phyloP scores from a whole-genome alignment of 2,329 filamentous ascomycete species.

The Sclerotiophoma versabilis region DNA sequence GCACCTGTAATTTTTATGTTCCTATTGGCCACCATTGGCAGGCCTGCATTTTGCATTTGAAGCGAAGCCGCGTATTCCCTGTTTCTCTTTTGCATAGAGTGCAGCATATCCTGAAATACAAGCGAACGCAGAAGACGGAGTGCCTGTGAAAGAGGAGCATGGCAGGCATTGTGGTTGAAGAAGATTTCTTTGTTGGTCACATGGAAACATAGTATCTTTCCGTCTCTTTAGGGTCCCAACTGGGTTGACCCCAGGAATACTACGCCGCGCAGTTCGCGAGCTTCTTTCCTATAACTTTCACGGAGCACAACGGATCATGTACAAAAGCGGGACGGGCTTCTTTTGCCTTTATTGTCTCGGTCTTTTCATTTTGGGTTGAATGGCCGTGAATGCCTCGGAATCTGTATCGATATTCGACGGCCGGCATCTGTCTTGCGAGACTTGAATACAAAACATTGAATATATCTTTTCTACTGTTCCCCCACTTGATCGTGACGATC shows the following conservation, averaged over 20 bases:
- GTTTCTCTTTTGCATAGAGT: constrained; percentile 35
- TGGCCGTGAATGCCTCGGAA: constrained; percentile 10
- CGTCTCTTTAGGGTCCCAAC: constrained; percentile 11
- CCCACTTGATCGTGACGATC: constrained; percentile 10
- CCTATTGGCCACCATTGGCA: constrained; percentile 29
- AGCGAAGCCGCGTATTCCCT: constrained; percentile 42
- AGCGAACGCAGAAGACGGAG: constrained; percentile 21
- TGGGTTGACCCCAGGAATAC: constrained; percentile 20
- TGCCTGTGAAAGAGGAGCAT: constrained; percentile 6
- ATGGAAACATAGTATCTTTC: constrained; percentile 29
- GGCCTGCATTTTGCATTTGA: constrained; percentile 41
- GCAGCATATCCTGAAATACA: constrained; percentile 23
- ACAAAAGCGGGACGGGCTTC: constrained; percentile 38
- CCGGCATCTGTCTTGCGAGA: constrained; percentile 15
- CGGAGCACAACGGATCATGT: constrained; percentile 34
- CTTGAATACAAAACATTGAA: constrained; percentile 33
- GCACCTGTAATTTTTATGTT: constrained; percentile 44
- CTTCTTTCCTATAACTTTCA: constrained; percentile 21
- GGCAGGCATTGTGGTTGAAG: constrained; percentile 9
- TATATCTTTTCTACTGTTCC: constrained; percentile 23
- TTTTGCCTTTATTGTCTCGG: constrained; percentile 13
- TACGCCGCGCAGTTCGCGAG: constrained; percentile 25
- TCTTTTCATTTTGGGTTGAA: constrained; percentile 11
- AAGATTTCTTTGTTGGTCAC: constrained; percentile 13
- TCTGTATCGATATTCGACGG: constrained; percentile 17